Evolutionary conservation across 2,329 filamentous ascomycete species (phyloP), one percentile per base, ranked within the genome.

Genomic region (Thelonectria olida): DNA sequence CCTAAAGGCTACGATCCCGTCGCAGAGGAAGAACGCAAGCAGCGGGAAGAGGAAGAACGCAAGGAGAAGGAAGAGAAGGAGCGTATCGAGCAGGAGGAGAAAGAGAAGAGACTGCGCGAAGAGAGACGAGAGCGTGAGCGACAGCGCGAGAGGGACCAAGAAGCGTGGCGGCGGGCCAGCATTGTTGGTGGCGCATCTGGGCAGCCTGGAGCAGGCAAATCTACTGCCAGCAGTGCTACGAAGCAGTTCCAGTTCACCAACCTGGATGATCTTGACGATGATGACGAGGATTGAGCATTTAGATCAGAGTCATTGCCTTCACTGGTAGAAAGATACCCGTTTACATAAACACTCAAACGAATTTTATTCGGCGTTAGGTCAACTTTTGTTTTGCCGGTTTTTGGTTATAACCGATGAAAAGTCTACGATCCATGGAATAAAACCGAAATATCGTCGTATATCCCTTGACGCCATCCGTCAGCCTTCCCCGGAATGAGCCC

Each of bases 1-100:
- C 88, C 87, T 8, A 83, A 79, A 54, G 82, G 81, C 34, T 86
- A 85, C 71, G 87, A 90, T 66, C 87, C 88, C 2, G 82, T 76
- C 8, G 82, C 78, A 23, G 85, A 86, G 63, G 82, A 84, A 67
- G 82, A 82, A 63, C 80, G 80, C 66, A 81, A 82, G 72, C 77
- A 76, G 41, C 79, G 79, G 53, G 83, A 84, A 59, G 84, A 85
- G 47, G 84, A 85, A 61, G 81, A 82, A 67, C 76, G 76, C 45
- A 79, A 78, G 63, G 76, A 78, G 64, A 75, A 75, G 51, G 82
- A 84, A 65, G 83, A 85, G 63, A 73, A 77, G 17, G 82, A 83
- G 63, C 77, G 80, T 15, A 68, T 74, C 9, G 82, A 83, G 59
- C 74, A 79, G 19, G 82, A 83, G 50, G 81, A 81, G 62, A 74